Evolutionary conservation across 2,329 filamentous ascomycete species (phyloP), one percentile per base, ranked within the genome.

Genomic region (Aspergillus tubingensis): DNA sequence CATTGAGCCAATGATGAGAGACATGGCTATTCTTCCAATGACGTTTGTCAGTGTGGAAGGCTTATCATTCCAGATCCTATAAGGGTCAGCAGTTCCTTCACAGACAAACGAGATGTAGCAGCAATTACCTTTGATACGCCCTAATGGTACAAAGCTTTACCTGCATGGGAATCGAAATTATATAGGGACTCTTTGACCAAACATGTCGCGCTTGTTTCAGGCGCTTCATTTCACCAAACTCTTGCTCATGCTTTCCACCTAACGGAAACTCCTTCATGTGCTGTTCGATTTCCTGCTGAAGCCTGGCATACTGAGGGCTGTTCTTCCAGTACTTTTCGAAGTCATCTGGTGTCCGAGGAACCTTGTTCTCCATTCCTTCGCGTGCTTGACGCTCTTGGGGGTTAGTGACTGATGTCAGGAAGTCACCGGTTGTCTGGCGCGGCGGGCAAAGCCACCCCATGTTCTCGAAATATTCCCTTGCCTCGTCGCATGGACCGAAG

Each of bases 81-180:
- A n/a, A 59, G 44, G 13, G 53, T 70, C 4, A 70, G 62, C 11
- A 21, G 6, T 23, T 17, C 13, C 54, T n/a, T 13, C 10, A 17
- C 15, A 58, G 25, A 21, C 44, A 56, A 5, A 47, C 10, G 17
- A 54, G 6, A 8, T n/a, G 23, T 10, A 11, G 25, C n/a, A 39
- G 10, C 56, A 13, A 27, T 63, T 62, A 81, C 61, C 92, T 86
- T 70, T 87, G 85, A 79, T 88, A 94, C 5, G 91, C 92, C 72
- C 93, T 87, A 82, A 88, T 89, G 15, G 94, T 80, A 72, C 92
- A 96, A n/a, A 97, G 85, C 65, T 84, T 76, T 62, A 96, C 77
- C 74, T 97, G 93, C 79, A 94, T 89, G 2, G 66, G 61, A 67
- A 89, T 90, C 0, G 91, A 93, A 41, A 96, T 82, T 1, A 91